These are phyloP conservation scores for Cladosporium austrohemisphaericum DNA, from an alignment of 2,329 filamentous ascomycete genomes.

Conservation along the genomic window DNA sequence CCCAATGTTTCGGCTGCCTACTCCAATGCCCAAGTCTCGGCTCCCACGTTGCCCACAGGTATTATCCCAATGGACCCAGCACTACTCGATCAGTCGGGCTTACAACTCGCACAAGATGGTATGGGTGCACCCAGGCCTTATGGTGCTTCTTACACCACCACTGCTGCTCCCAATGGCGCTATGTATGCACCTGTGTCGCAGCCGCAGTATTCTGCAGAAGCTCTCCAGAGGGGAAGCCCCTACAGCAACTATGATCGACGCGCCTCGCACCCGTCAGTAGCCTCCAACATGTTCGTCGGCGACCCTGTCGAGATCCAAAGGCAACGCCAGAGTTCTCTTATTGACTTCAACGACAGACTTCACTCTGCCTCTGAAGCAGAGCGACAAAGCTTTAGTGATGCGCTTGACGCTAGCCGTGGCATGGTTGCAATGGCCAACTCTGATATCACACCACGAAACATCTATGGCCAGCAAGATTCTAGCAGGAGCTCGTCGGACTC, in stretches of 20 bases:
- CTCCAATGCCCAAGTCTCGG: constrained; percentile 67
- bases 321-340: constrained; percentile 58
- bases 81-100: constrained; percentile 60
- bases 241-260: constrained; percentile 60
- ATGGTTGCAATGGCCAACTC: constrained; percentile 91
- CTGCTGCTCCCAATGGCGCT: constrained; percentile 66
- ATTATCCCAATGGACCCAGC: constrained; percentile 60
- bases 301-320: constrained; percentile 43
- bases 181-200: constrained; percentile 65
- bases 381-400: constrained; percentile 74
- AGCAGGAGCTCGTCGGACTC: constrained; percentile 74
- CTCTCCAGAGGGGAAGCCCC: constrained; percentile 52
- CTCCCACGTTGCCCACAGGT: constrained; percentile 66
- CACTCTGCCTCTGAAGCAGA: constrained; percentile 54
- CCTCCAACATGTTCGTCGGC: constrained; percentile 51
- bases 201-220: constrained; percentile 73
- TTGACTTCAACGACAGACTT: constrained; percentile 61
- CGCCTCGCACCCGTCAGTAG: constrained; percentile 80
- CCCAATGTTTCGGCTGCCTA: constrained; percentile 47
- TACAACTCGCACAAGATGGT: constrained; percentile 70
- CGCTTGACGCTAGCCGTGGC: constrained; percentile 85
- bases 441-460: constrained; percentile 80
- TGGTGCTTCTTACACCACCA: constrained; percentile 65
- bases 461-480: constrained; percentile 66
- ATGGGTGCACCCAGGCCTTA: constrained; percentile 65